phyloP scores from a whole-genome alignment of 257 asterid species.

The Linaria vulgaris region DNA sequence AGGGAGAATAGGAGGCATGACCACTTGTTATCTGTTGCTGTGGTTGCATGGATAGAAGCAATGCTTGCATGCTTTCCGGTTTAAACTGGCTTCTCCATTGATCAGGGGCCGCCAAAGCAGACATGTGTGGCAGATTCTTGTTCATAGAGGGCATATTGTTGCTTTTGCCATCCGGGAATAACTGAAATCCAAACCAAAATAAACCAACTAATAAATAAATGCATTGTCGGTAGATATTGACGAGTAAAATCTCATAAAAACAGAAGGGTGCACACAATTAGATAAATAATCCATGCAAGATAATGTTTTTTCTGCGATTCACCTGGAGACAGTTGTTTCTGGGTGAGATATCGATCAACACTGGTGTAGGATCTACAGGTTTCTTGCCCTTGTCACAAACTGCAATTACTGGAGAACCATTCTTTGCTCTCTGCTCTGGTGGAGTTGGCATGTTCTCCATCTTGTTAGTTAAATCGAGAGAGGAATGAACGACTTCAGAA shows the following conservation, averaged over 20 bases:
- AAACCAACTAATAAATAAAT: neutral
- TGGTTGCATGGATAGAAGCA: constrained; percentile 34
- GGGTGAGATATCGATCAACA: constrained; percentile 16
- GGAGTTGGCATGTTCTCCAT: constrained; percentile 29
- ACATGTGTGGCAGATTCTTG: constrained; percentile 24
- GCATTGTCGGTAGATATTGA: no score
- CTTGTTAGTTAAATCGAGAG: constrained; percentile 27
- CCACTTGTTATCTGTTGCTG: constrained; percentile 29
- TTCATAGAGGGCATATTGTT: constrained; percentile 27
- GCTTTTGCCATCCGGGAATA: constrained; percentile 48
- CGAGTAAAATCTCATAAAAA: no score
- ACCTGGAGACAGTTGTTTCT: constrained; percentile 57
- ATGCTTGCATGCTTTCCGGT: constrained; percentile 31
- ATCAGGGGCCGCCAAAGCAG: constrained; percentile 25
- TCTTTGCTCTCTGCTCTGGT: constrained; percentile 26
- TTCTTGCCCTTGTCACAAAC: constrained; percentile 33
- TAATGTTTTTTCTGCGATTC: constrained; percentile 16
- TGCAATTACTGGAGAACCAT: constrained; percentile 28
- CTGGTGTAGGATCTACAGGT: constrained; percentile 28
- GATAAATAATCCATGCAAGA: no score
- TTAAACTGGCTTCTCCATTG: constrained; percentile 24
- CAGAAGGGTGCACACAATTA: no score
- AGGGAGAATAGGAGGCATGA: constrained; percentile 27
- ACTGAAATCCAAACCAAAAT: constrained; percentile 42
- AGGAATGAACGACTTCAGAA: constrained; percentile 22